Evolutionary conservation across 1,284 basidiomycete species (phyloP), one percentile per base, ranked within the genome.

Genomic region (Peniophora sp.): DNA sequence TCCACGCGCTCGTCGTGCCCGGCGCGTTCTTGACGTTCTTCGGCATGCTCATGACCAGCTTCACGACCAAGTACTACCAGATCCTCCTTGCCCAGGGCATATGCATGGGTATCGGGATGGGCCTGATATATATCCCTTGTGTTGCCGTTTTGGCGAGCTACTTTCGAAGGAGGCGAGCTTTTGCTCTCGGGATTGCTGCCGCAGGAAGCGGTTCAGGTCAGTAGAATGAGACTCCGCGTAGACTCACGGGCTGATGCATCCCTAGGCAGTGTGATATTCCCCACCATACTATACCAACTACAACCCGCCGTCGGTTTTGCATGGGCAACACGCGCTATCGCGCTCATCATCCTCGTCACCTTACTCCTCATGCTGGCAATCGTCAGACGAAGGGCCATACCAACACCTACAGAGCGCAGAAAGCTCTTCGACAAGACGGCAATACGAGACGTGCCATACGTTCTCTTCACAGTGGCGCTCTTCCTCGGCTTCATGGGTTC

Each of bases 261-360:
- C 12, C 32, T 41, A 47, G 51, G 51, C 1, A 27, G 41, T 2
- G 46, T 52, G 18, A 44, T 52, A 17, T 54, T 47, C 41, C 47
- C 51, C 18, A 34, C 41, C 44, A 36, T 54, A 1, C 51, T 52
- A 20, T 48, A 48, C 18, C 53, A 54, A 27, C 46, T 54, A 15
- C 48, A 54, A 48, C 53, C 53, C 6, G 27, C 23, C 10, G 49
- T 54, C 14, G 53, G 53, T 2, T 51, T 54, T 35, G 50, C 36
- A 2, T 54, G 53, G 53, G 51, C 53, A 9, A 51, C 51, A 12
- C 50, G 53, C 17, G 45, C 51, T 9, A 52, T 54, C 27, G 53
- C 46, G 3, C 50, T 54, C 45, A 48, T 54, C 47, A 34, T 39
- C 6, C 50, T 54, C 36, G 53, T 23, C 5, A 52, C 53, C 1